Conservation (phyloP, 2,329 filamentous ascomycete species). For the Fusarium longipes region DNA sequence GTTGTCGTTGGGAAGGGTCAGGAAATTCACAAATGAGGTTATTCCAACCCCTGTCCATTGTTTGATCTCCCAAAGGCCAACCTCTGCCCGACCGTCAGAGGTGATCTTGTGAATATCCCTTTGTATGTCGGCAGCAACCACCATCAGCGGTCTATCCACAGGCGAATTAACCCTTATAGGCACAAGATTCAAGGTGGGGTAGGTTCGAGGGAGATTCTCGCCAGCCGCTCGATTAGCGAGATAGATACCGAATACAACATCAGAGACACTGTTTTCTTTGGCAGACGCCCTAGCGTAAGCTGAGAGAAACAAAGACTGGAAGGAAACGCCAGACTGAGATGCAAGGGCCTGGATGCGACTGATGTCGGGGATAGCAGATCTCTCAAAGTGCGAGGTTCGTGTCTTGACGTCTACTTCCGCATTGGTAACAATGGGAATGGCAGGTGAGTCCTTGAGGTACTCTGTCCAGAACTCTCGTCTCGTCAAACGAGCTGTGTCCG, state of each 20-base stretch:
- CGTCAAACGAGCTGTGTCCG: conserved; percentile 4
- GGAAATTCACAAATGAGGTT: conserved; percentile 84
- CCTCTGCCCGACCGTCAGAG: conserved; percentile 61
- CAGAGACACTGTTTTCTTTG: conserved; percentile 47
- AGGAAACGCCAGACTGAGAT: conserved; percentile 66
- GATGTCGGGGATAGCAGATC: conserved; percentile 57
- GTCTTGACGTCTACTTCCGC: conserved; percentile 15
- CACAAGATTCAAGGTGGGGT: conserved; percentile 83
- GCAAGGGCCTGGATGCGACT: conserved; percentile 49
- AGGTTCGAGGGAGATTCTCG: conserved; percentile 60
- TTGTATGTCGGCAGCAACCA: conserved; percentile 72
- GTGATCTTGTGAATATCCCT: conserved; percentile 72
- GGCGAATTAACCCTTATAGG: conserved; percentile 69
- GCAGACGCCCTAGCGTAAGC: conserved; percentile 66
- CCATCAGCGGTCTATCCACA: conserved; percentile 51
- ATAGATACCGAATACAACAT: conserved; percentile 80
- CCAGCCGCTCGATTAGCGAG: conserved; percentile 77
- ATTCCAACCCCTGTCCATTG: conserved; percentile 79
- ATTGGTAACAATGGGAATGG: background rate
- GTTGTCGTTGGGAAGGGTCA: conserved; percentile 61
- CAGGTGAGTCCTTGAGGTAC: conserved; percentile 50
- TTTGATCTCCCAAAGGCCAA: conserved; percentile 76
- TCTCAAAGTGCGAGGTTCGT: conserved; percentile 56
- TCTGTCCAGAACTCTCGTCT: conserved; percentile 56
- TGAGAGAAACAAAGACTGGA: conserved; percentile 82